These are phyloP conservation scores for Coemansia sp. DNA, from an alignment of 192 early-diverging fungal species.

Conservation along the genomic window DNA sequence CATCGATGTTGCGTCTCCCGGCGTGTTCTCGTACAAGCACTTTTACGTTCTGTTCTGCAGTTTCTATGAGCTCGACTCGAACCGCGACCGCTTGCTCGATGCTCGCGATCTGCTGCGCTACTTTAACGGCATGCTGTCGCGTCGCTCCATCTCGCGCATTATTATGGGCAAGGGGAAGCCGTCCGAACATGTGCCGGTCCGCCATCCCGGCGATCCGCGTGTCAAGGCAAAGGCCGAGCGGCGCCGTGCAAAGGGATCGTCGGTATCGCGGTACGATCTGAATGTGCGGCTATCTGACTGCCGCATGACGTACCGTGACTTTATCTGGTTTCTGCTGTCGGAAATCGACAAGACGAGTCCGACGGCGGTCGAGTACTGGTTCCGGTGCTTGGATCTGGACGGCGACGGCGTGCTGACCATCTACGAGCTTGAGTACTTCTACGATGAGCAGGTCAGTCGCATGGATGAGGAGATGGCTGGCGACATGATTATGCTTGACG, in stretches of 20 bases:
- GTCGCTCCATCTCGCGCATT: conserved; percentile 69
- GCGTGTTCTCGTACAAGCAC: conserved; percentile 95
- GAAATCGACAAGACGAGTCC: conserved; percentile 75
- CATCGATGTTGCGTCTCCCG: conserved; percentile 64
- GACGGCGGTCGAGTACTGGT: conserved; percentile 80
- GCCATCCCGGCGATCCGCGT: conserved; percentile 1
- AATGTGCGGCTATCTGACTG: conserved; percentile 51
- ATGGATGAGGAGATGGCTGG: conserved; percentile 60
- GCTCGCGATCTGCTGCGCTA: conserved; percentile 71
- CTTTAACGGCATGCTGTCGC: conserved; percentile 70
- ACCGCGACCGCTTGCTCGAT: conserved; percentile 82
- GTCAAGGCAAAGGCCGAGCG: conserved; percentile 30
- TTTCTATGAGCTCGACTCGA: conserved; percentile 92
- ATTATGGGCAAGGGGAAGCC: conserved; percentile 66
- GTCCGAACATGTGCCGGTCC: conserved; percentile 16
- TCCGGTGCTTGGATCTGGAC: conserved; percentile 90
- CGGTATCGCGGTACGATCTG: conserved; percentile 34
- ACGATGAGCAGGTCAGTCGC: conserved; percentile 75
- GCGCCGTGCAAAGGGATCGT: conserved; percentile 23
- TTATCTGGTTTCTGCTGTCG: conserved; percentile 84
- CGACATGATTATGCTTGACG: conserved; percentile 51
- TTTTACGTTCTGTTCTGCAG: conserved; percentile 98
- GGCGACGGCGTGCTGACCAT: conserved; percentile 82
- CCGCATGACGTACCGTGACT: conserved; percentile 79
- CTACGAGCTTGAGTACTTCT: conserved; percentile 87